Evolutionary conservation across 2,329 filamentous ascomycete species (phyloP).

Genomic region (Stemphylium vesicarium): DNA sequence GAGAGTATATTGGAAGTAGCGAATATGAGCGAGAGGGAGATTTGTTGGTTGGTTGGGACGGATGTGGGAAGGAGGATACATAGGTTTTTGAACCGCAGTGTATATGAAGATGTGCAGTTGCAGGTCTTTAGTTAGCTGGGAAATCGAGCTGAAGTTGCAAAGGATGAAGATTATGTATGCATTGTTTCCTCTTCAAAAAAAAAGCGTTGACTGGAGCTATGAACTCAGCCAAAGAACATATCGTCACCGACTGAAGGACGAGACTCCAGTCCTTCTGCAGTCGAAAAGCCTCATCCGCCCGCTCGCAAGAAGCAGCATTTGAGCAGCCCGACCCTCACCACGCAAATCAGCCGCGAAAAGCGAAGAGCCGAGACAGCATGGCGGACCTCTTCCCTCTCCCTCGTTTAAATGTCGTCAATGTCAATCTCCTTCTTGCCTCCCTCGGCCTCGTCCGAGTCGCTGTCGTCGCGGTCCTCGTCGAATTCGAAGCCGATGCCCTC

Average conservation of each 20-base stretch:
- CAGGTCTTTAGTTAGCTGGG: slow-evolving; percentile 22
- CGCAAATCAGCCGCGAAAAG: slow-evolving; percentile 21
- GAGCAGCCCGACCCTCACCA: slow-evolving; percentile 39
- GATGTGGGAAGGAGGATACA: slow-evolving; percentile 78
- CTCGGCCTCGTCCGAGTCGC: slow-evolving; percentile 58
- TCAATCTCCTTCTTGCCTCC: slow-evolving; percentile 81
- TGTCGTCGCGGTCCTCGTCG: slow-evolving; percentile 81
- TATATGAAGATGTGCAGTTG: slow-evolving; percentile 48
- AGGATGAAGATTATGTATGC: slow-evolving; percentile 7
- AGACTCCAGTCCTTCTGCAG: background rate
- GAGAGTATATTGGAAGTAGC: slow-evolving; percentile 82
- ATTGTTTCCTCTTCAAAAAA: slow-evolving; percentile 9
- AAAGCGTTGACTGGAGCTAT: background rate
- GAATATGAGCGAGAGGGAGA: slow-evolving; percentile 78
- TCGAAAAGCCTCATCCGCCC: slow-evolving; percentile 39
- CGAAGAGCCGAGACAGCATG: slow-evolving; percentile 44
- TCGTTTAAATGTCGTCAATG: slow-evolving; percentile 84
- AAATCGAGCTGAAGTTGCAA: too few species aligned
- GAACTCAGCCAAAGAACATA: too few species aligned
- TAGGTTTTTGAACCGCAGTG: slow-evolving; percentile 76
- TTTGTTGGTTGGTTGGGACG: slow-evolving; percentile 76
- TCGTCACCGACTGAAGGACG: too few species aligned
- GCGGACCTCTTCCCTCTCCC: slow-evolving; percentile 33
- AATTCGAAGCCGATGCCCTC: slow-evolving; percentile 98
- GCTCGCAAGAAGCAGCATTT: slow-evolving; percentile 50